Evolutionary conservation across 1,284 basidiomycete species (phyloP).

Genomic region (Meripilus lineatus): DNA sequence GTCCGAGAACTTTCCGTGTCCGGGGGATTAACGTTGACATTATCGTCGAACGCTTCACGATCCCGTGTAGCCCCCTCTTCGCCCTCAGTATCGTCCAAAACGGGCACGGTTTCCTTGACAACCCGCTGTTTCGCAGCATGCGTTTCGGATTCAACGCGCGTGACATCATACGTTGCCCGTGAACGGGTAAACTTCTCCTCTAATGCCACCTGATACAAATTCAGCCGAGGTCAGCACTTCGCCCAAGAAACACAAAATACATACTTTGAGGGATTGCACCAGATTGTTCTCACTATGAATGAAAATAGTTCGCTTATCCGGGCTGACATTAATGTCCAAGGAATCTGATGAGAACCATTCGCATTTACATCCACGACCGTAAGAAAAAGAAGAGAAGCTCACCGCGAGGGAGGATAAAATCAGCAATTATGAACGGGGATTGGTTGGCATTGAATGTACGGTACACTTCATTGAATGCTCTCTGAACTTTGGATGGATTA

Average conservation of each 20-base stretch:
- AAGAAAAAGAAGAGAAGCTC: constrained; percentile 28
- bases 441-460: constrained; percentile 80
- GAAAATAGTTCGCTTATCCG: constrained; percentile 95
- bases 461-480: constrained; percentile 88
- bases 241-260: constrained; percentile 15
- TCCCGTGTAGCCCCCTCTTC: too few species aligned
- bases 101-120: background rate
- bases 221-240: too few species aligned
- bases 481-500: constrained; percentile 77
- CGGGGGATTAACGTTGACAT: too few species aligned
- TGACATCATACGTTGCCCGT: constrained; percentile 64
- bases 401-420: constrained; percentile 81
- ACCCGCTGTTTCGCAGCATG: background rate
- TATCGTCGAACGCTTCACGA: too few species aligned
- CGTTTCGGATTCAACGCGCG: constrained; percentile 13
- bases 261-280: constrained; percentile 74
- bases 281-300: constrained; percentile 86
- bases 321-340: constrained; percentile 95
- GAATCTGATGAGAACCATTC: constrained; percentile 49
- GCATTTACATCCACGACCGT: too few species aligned
- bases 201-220: constrained; percentile 48
- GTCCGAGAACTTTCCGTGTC: too few species aligned
- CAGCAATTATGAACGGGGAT: constrained; percentile 78
- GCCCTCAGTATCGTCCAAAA: background rate
- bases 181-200: constrained; percentile 63